Percentiles rank a stretch among this genome's conserved stretches.
These are phyloP conservation scores for Rhypophila decipiens DNA, from an alignment of 495 filamentous ascomycete species.

Conservation along the genomic window DNA sequence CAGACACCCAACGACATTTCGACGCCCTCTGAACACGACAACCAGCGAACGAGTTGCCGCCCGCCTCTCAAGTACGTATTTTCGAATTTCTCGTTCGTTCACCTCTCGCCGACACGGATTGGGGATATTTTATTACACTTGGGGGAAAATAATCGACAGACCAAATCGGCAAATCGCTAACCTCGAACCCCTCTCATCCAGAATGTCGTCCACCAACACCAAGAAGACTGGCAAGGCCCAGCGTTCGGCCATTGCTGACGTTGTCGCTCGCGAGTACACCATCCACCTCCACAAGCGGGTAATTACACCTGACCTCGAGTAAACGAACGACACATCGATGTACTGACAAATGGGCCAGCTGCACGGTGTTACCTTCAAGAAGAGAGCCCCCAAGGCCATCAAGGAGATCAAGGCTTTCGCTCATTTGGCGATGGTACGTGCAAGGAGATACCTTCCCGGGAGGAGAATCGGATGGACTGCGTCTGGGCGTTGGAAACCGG, in stretches of 20 bases:
- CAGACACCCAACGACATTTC: conserved; percentile 24
- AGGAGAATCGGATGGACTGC: no score
- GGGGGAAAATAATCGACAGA: background rate
- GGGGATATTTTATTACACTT: no score
- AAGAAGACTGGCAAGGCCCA: conserved; percentile 64
- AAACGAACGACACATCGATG: background rate
- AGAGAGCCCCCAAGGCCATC: conserved; percentile 94
- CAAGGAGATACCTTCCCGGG: no score
- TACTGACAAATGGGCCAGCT: conserved; percentile 51
- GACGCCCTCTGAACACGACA: conserved; percentile 24
- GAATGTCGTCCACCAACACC: conserved; percentile 66
- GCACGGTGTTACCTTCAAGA: conserved; percentile 98
- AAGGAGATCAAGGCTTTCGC: conserved; percentile 98
- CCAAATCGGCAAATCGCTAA: conserved; percentile 1
- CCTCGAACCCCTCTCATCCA: conserved; percentile 6
- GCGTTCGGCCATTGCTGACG: conserved; percentile 94
- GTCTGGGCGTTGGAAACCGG: background rate
- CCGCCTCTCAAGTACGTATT: conserved; percentile 28
- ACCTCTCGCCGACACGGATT: conserved; percentile 9
- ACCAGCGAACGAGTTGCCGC: conserved; percentile 19
- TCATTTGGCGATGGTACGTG: conserved; percentile 85
- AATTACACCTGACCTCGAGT: conserved; percentile 41
- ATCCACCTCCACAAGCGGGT: conserved; percentile 99
- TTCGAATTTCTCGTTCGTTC: background rate
- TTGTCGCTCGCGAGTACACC: conserved; percentile 99